Evolutionary conservation across 495 filamentous ascomycete species (phyloP), one percentile per base, ranked within the genome.

Genomic region (Penicillium macrosclerotiorum): DNA sequence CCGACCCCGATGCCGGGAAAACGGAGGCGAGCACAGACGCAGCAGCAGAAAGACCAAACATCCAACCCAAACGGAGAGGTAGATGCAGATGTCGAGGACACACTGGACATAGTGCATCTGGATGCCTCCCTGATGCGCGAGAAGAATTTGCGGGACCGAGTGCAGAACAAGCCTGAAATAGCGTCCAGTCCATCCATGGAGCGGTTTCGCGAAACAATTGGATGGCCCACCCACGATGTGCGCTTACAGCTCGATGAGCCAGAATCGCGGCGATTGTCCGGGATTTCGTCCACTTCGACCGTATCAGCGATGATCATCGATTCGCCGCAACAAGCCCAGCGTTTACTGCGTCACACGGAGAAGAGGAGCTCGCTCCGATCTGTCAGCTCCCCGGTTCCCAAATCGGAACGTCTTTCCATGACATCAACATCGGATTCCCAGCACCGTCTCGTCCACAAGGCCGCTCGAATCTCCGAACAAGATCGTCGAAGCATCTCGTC

Each of bases 281-380:
- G 69, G 12, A 72, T 82, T 47, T 89, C 87, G 8, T 77, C 73
- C 5, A 73, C 77, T 7, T 89, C 86, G 3, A 89, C 86, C 0
- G 76, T 90, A 12, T 84, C 86, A 64, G 86, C 81, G 8, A 77
- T 87, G 62, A 75, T 89, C 19, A 78, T 89, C 26, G 83, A 86
- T 37, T 69, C 72, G 3, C 72, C 75, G 4, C 81, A 78, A 31
- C 72, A 68, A 44, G 62, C 64, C 12, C 55, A 57, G 24, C 74
- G 78, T 35, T 69, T 69, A 11, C 67, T 91, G 42, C 80, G 87
- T 36, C 87, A 90, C 59, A 80, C 79, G 17, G 81, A 79, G 52
- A 90, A 90, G 71, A 83, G 64, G 68, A 74, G 39, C 57, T 77
- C 67, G 62, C 71, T 62, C 63, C 85, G 59, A 61, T 82, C 82